Base-by-base conservation (phyloP, 306 rosid species). In the Dryas drummondii region DNA sequence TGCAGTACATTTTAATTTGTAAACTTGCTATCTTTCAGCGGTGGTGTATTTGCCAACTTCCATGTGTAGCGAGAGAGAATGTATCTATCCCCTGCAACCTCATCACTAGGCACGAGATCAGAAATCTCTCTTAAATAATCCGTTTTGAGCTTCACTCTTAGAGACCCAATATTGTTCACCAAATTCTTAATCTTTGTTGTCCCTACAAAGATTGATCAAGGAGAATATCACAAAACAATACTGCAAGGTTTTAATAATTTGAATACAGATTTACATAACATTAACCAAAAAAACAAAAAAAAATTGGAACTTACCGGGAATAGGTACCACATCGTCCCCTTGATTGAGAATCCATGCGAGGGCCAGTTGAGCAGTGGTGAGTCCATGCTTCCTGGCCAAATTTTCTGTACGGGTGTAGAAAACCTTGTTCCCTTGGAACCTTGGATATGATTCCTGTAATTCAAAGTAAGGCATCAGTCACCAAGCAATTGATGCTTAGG, bases 351-450 rank as follows among this genome's bases (percentile, higher is more conserved):
- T 2, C 37, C 37, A 32, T 32, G 37, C 37, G 37, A 32, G 37
- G 37, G 37, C 37, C 37, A 32, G 37, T 32, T 32, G 37, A 32
- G 37, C 37, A 1, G 22, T 22, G 22, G 22, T 22, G 22, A 22
- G 22, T 0, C 22, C 22, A 32, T 32, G 37, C 46, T 78, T 87
- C 59, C 75, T 79, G 59, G 88, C 88, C 81, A 84, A 66, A 73
- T 82, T 80, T 59, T 78, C 88, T 54, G 75, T 5, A 68, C 73
- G 66, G 9, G 46, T 68, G 72, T 76, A 85, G 2, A 85, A 48
- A 66, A 63, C 55, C 75, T 85, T 85, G 89, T 83, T 85, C 86
- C 91, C 64, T 7, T 74, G 37, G 37, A 81, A 58, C 76, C 88
- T 85, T 26, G 88, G 88, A 70, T 85, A 79, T 10, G 42, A 9